phyloP scores from a whole-genome alignment of 768 basidiomycete genomes.

The Clitopilus hobsonii region DNA sequence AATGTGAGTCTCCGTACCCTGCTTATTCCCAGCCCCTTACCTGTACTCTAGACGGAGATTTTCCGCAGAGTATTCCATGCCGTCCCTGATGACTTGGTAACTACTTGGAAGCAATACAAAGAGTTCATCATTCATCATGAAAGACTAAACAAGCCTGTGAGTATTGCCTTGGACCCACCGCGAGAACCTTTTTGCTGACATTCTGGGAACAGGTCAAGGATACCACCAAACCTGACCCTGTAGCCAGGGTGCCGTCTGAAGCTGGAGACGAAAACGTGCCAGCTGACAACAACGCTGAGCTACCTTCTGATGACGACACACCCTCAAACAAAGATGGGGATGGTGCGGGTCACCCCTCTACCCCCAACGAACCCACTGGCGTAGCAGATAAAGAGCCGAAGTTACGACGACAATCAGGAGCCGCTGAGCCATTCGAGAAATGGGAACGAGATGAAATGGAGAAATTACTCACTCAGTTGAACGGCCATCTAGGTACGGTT shows the following conservation, averaged over 20 bases:
- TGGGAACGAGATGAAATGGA: slow-evolving; percentile 93
- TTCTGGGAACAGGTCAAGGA: slow-evolving; percentile 35
- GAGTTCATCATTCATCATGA: slow-evolving; percentile 79
- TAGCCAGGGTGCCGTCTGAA: slow-evolving; percentile 57
- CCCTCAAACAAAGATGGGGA: slow-evolving; percentile 23
- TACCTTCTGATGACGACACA: slow-evolving; percentile 18
- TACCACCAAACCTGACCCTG: slow-evolving; percentile 33
- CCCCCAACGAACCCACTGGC: slow-evolving; percentile 14
- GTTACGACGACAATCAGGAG: slow-evolving; percentile 34
- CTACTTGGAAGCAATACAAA: slow-evolving; percentile 94
- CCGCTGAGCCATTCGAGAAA: slow-evolving; percentile 71
- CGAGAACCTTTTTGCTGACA: slow-evolving; percentile 4
- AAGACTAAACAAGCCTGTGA: slow-evolving; percentile 63
- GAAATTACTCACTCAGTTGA: slow-evolving; percentile 62
- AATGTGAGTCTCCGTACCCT: slow-evolving; percentile 55
- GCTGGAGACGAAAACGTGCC: slow-evolving; percentile 35
- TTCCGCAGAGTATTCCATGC: slow-evolving; percentile 94
- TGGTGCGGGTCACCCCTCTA: slow-evolving; percentile 22
- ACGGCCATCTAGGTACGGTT: slow-evolving; percentile 80
- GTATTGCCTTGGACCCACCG: slow-evolving; percentile 15
- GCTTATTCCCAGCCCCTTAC: neutral
- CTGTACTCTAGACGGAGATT: slow-evolving; percentile 73
- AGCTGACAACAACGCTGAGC: slow-evolving; percentile 21
- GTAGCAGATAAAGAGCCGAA: slow-evolving; percentile 31
- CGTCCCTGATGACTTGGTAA: slow-evolving; percentile 87